These are phyloP conservation scores for Coemansia sp. DNA, from an alignment of 192 early-diverging fungal species.

Conservation along the genomic window DNA sequence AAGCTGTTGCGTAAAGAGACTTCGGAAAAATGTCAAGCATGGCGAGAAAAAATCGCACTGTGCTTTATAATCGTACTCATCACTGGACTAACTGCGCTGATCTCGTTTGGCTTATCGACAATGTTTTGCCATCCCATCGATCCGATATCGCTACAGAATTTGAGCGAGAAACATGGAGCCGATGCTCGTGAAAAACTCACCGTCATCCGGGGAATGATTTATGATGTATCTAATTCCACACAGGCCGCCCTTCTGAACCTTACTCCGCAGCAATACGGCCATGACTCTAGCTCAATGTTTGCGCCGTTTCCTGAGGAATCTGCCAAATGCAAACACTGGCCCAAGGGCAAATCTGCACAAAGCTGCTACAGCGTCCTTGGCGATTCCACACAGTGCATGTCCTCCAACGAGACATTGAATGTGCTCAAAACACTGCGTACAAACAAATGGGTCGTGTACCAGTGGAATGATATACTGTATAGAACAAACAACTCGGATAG, in stretches of 20 bases:
- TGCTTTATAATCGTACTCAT: constrained; percentile 73
- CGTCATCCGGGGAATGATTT: constrained; percentile 37
- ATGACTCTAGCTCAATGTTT: constrained; percentile 53
- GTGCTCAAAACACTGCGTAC: constrained; percentile 18
- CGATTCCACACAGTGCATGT: constrained; percentile 14
- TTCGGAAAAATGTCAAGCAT: constrained; percentile 66
- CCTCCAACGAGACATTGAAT: constrained; percentile 15
- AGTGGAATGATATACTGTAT: constrained; percentile 58
- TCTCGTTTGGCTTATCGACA: constrained; percentile 28
- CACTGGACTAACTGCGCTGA: constrained; percentile 24
- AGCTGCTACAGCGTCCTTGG: constrained; percentile 26
- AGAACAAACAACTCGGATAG: constrained; percentile 35
- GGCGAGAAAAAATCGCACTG: constrained; percentile 77
- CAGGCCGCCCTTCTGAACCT: constrained; percentile 7
- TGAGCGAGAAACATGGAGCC: constrained; percentile 14
- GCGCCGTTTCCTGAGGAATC: constrained; percentile 37
- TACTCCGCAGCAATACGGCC: constrained; percentile 30
- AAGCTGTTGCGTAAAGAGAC: constrained; percentile 55
- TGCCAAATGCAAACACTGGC: constrained; percentile 13
- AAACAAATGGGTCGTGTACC: constrained; percentile 57
- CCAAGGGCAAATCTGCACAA: constrained; percentile 29
- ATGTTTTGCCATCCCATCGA: constrained; percentile 40
- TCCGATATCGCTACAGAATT: constrained; percentile 17
- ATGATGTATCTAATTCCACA: constrained; percentile 13
- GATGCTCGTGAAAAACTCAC: constrained; percentile 10